Percentiles rank a stretch among this genome's conserved stretches.
phyloP scores from a whole-genome alignment of 2,329 filamentous ascomycete species.

The Gnomoniopsis sp. region DNA sequence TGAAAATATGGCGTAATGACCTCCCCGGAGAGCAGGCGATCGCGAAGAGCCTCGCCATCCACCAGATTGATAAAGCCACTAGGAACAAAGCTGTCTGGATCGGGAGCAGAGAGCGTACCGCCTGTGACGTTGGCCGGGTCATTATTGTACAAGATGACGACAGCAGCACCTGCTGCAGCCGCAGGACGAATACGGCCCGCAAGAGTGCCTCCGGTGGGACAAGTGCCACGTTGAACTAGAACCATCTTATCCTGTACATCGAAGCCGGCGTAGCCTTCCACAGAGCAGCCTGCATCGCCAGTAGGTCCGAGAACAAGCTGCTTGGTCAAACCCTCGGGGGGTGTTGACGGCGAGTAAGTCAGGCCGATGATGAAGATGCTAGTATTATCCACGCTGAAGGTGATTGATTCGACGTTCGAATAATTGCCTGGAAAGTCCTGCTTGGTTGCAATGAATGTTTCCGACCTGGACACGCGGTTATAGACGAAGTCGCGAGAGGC shows the following conservation, averaged over 20 bases:
- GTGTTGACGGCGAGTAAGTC: neutral
- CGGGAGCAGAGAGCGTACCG: neutral
- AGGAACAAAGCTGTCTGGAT: neutral
- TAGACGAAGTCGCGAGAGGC: slow-evolving; percentile 57
- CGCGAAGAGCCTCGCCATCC: neutral
- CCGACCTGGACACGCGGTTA: slow-evolving; percentile 22
- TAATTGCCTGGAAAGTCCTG: neutral
- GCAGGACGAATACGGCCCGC: slow-evolving; percentile 1
- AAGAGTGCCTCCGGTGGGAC: neutral
- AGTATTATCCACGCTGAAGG: neutral
- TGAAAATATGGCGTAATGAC: neutral
- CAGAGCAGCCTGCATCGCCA: neutral
- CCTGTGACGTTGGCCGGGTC: neutral
- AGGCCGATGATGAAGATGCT: neutral
- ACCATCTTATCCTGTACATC: neutral
- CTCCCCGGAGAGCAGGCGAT: neutral
- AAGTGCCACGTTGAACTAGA: neutral
- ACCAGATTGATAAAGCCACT: neutral
- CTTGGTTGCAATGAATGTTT: neutral
- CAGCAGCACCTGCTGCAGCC: neutral
- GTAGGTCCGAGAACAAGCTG: neutral
- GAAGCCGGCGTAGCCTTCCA: neutral
- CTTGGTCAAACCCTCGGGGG: neutral
- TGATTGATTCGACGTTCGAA: slow-evolving; percentile 1
- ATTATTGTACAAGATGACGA: slow-evolving; percentile 3